phyloP scores from a whole-genome alignment of 1,139 yeast species.

The Yamadazyma atmosphaerica region DNA sequence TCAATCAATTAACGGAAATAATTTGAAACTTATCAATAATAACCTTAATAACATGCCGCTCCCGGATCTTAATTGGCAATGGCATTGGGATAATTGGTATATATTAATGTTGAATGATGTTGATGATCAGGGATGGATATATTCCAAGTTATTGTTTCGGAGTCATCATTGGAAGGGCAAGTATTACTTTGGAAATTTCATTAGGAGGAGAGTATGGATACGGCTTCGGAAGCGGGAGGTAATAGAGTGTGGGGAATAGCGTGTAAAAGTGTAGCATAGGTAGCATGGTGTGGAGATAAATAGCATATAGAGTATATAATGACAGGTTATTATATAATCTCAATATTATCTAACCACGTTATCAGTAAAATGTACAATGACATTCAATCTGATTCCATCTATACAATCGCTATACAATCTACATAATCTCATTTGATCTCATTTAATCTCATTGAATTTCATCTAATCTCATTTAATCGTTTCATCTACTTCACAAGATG shows the following conservation, averaged over 20 bases:
- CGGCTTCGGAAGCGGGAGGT: constrained; percentile 24
- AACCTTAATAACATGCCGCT: constrained; percentile 49
- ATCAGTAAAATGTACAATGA: too few species aligned
- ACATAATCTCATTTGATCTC: background rate
- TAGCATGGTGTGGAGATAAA: too few species aligned
- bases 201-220: constrained; percentile 64
- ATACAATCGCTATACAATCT: too few species aligned
- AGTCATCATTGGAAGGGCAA: constrained; percentile 60
- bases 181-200: constrained; percentile 53
- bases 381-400: too few species aligned
- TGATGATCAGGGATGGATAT: constrained; percentile 80
- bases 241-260: background rate
- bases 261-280: background rate
- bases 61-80: constrained; percentile 68
- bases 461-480: background rate
- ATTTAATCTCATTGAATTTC: background rate
- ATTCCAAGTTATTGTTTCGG: constrained; percentile 49
- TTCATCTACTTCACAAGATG: background rate
- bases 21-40: constrained; percentile 28
- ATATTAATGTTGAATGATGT: constrained; percentile 69
- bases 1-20: constrained; percentile 33
- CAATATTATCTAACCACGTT: too few species aligned
- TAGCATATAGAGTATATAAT: too few species aligned
- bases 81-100: constrained; percentile 77
- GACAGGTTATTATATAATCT: too few species aligned